phyloP scores from a whole-genome alignment of 2,329 filamentous ascomycete species.

The Penicillium vulpinum region DNA sequence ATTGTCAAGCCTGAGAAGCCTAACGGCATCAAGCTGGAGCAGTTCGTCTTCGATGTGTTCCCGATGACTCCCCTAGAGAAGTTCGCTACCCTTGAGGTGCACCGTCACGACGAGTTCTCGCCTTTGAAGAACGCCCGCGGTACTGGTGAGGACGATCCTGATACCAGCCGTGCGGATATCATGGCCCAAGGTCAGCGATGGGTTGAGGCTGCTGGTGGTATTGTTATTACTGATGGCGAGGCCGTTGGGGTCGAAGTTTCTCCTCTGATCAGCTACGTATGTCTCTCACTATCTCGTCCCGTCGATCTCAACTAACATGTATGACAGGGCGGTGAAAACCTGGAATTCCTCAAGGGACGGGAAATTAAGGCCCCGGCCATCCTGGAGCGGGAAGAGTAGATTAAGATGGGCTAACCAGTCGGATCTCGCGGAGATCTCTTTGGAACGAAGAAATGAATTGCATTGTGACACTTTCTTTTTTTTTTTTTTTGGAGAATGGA shows the following conservation, averaged over 20 bases:
- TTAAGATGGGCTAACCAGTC: conserved; percentile 3
- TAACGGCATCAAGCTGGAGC: conserved; percentile 98
- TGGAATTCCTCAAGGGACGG: conserved; percentile 60
- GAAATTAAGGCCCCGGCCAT: conserved; percentile 65
- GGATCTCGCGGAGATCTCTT: conserved; percentile 3
- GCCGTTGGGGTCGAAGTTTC: conserved; percentile 80
- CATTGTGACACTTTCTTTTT: conserved; percentile 5
- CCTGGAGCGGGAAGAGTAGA: conserved; percentile 59
- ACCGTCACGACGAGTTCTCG: conserved; percentile 96
- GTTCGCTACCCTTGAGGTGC: conserved; percentile 95
- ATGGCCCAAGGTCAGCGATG: conserved; percentile 86
- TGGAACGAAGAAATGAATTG: conserved; percentile 27
- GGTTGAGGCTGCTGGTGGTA: conserved; percentile 75
- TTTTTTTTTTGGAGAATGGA: conserved; percentile 14
- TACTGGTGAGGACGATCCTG: conserved; percentile 87
- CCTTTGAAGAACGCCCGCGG: conserved; percentile 89
- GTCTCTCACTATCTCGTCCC: conserved; percentile 42
- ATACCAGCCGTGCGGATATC: conserved; percentile 89
- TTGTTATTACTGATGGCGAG: conserved; percentile 64
- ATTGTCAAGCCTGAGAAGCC: conserved; percentile 88
- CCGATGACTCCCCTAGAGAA: conserved; percentile 80
- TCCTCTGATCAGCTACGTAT: conserved; percentile 91
- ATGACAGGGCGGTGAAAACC: conserved; percentile 60
- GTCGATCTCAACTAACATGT: conserved; percentile 11
- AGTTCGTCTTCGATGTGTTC: conserved; percentile 99